Evolutionary conservation across 768 basidiomycete species (phyloP).

Genomic region (Suillus sp.): DNA sequence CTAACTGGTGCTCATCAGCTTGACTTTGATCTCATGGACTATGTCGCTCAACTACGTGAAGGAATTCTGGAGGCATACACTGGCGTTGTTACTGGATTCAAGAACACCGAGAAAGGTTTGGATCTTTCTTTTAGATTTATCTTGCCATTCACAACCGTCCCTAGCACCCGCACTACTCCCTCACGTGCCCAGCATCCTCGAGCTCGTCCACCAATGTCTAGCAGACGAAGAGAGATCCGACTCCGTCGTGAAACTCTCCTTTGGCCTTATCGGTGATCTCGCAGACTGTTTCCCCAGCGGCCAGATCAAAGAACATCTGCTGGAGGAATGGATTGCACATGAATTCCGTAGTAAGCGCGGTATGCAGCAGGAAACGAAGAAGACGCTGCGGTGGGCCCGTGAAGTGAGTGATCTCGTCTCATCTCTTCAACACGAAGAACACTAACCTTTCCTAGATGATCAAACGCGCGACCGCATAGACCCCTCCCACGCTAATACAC

Average conservation of each 20-base stretch:
- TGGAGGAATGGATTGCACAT: constrained; percentile 76
- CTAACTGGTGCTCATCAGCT: constrained; percentile 45
- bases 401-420: constrained; percentile 57
- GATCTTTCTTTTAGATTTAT: background rate
- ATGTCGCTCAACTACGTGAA: constrained; percentile 86
- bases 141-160: constrained; percentile 8
- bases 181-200: constrained; percentile 73
- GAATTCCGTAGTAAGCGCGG: constrained; percentile 76
- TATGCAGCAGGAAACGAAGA: constrained; percentile 78
- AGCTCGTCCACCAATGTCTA: constrained; percentile 77
- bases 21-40: constrained; percentile 90
- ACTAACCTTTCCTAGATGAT: constrained; percentile 57
- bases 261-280: constrained; percentile 91
- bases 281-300: constrained; percentile 85
- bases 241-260: constrained; percentile 66
- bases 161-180: constrained; percentile 49
- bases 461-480: constrained; percentile 77
- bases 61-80: constrained; percentile 97
- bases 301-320: constrained; percentile 76
- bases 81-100: constrained; percentile 89
- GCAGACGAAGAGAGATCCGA: constrained; percentile 86
- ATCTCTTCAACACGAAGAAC: background rate
- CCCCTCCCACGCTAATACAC: constrained; percentile 35
- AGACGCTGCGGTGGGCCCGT: constrained; percentile 90
- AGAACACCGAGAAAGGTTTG: constrained; percentile 77